phyloP scores from a whole-genome alignment of 2,329 filamentous ascomycete genomes.

The Capronia coronata region DNA sequence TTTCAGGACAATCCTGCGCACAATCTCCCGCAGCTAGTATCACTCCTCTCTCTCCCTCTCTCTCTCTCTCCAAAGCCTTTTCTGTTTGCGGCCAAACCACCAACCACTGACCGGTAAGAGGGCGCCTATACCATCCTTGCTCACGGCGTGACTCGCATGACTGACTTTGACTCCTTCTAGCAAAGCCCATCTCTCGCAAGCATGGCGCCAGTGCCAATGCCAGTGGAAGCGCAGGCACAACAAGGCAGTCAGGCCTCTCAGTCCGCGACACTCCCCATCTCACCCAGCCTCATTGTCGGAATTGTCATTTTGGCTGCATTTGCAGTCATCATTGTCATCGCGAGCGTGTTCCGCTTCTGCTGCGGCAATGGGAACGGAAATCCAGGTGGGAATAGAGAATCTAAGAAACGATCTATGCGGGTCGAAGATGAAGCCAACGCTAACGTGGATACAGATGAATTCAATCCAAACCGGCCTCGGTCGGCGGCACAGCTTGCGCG shows the following conservation, averaged over 20 bases:
- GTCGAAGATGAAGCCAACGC: conserved; percentile 16
- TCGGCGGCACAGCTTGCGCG: conserved; percentile 12
- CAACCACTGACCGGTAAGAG: too few species aligned
- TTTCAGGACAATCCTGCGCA: too few species aligned
- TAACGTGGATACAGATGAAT: conserved; percentile 19
- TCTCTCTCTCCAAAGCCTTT: too few species aligned
- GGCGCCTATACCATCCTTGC: too few species aligned
- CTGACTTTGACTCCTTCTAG: background rate
- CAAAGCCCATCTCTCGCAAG: background rate
- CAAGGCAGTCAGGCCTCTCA: background rate
- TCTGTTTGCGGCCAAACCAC: too few species aligned
- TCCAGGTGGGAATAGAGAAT: too few species aligned
- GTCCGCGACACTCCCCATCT: conserved; percentile 8
- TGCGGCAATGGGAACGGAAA: background rate
- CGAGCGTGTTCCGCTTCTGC: conserved; percentile 19
- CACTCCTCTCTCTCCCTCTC: too few species aligned
- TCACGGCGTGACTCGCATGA: too few species aligned
- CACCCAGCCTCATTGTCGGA: conserved; percentile 18
- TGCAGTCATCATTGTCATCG: conserved; percentile 12
- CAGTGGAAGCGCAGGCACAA: background rate
- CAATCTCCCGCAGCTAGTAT: too few species aligned
- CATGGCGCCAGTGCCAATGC: background rate
- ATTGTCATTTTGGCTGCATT: conserved; percentile 19
- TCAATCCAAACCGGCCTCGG: conserved; percentile 18
- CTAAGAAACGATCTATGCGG: background rate